Percentiles rank a stretch among this genome's conserved stretches.
phyloP scores from a whole-genome alignment of 257 asterid species.

The Parsonsia alboflavescens region DNA sequence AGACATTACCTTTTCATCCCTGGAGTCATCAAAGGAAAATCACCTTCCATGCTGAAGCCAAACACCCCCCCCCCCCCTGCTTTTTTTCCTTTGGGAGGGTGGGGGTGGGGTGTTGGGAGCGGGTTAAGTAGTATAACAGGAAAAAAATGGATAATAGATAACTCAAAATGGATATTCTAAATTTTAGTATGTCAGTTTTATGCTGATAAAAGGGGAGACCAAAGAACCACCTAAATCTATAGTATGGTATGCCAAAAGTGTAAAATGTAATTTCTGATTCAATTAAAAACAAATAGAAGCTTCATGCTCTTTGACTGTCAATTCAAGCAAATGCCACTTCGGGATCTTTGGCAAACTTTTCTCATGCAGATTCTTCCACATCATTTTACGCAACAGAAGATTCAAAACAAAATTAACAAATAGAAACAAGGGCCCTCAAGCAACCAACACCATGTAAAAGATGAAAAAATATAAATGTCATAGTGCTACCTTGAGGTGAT shows the following conservation, averaged over 20 bases:
- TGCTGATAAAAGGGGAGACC: neutral
- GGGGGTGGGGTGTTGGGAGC: too few species aligned
- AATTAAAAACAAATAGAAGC: neutral
- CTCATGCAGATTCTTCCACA: neutral
- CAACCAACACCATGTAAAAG: neutral
- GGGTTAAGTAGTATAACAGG: too few species aligned
- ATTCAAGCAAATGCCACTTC: neutral
- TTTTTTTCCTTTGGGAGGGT: neutral
- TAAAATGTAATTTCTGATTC: neutral
- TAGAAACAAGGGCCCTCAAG: neutral
- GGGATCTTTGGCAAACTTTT: neutral
- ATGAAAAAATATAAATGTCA: neutral
- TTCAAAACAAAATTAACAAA: neutral
- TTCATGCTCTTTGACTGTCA: neutral
- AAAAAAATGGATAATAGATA: neutral
- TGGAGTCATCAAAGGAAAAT: constrained; percentile 14
- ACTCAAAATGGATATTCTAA: neutral
- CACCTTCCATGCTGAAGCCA: neutral
- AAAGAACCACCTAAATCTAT: neutral
- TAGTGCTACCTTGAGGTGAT: constrained; percentile 66
- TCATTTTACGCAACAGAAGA: neutral
- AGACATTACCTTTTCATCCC: constrained; percentile 50
- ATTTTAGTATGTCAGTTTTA: too few species aligned
- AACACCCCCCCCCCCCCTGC: too few species aligned
- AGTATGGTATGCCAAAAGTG: neutral